Conservation (phyloP, 805 yeast species). For the Wickerhamiella kazuoi region DNA sequence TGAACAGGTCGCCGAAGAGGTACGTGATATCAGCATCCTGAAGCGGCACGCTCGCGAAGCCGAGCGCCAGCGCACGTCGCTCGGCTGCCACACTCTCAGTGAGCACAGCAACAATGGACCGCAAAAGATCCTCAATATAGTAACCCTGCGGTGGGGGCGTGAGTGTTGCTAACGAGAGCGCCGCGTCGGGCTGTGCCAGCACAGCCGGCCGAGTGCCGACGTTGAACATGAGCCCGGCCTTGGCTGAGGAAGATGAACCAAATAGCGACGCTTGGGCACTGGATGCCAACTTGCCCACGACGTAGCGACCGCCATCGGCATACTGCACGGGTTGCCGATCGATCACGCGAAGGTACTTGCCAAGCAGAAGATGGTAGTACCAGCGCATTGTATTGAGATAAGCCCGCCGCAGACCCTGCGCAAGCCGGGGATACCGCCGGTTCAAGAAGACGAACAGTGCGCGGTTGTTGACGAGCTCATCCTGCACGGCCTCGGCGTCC, state of each 20-base stretch:
- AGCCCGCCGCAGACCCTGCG: slow-evolving; percentile 58
- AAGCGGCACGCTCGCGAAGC: background rate
- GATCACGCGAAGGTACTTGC: slow-evolving; percentile 19
- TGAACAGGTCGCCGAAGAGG: slow-evolving; percentile 37
- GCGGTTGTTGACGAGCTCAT: slow-evolving; percentile 40
- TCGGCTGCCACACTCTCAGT: slow-evolving; percentile 9
- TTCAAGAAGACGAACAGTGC: slow-evolving; percentile 43
- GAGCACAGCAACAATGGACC: slow-evolving; percentile 9
- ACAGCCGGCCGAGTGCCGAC: slow-evolving; percentile 14
- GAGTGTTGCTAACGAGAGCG: slow-evolving; percentile 6
- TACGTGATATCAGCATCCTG: slow-evolving; percentile 19
- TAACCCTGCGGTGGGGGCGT: slow-evolving; percentile 8
- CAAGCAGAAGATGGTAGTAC: slow-evolving; percentile 73
- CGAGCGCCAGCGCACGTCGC: slow-evolving; percentile 3
- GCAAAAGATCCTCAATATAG: slow-evolving; percentile 9
- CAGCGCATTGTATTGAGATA: slow-evolving; percentile 80
- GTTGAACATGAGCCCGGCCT: slow-evolving; percentile 8
- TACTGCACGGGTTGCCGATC: slow-evolving; percentile 10
- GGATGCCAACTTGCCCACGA: slow-evolving; percentile 3
- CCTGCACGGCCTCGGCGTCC: slow-evolving; percentile 62
- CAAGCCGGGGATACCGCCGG: slow-evolving; percentile 39
- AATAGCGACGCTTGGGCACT: slow-evolving; percentile 4
- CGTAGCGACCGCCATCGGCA: slow-evolving; percentile 1
- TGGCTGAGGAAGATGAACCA: slow-evolving; percentile 2
- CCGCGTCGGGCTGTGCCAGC: slow-evolving; percentile 4